Evolutionary conservation across 176 grass and related monocot genomes (phyloP).

Genomic region (Carex scoparia): DNA sequence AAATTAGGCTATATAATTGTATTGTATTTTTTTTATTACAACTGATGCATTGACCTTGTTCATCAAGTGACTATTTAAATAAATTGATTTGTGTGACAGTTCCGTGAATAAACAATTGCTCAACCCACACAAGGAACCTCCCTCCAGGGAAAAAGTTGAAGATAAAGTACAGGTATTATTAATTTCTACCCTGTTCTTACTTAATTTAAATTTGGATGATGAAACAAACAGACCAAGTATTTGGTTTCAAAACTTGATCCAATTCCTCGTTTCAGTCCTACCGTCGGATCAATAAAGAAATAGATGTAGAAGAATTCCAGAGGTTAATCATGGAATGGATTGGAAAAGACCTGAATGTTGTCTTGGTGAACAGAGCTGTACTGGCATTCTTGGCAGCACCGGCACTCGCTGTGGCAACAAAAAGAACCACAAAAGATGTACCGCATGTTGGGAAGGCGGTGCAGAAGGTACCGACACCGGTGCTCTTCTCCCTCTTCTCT

Average conservation of each 20-base stretch:
- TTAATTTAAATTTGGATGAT: neutral
- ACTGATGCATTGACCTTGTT: neutral
- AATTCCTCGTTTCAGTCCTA: constrained; percentile 24
- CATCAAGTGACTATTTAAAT: neutral
- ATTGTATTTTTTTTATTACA: neutral
- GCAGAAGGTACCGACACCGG: constrained; percentile 60
- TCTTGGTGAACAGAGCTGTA: constrained; percentile 48
- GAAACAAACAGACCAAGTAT: neutral
- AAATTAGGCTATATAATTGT: neutral
- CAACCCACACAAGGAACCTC: constrained; percentile 74
- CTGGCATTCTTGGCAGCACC: constrained; percentile 49
- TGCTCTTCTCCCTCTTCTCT: constrained; percentile 50
- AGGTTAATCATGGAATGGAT: constrained; percentile 52
- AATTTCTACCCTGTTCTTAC: neutral
- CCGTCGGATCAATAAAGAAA: neutral
- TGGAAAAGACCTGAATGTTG: constrained; percentile 39
- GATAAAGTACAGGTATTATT: constrained; percentile 24
- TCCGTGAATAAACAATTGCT: constrained; percentile 57
- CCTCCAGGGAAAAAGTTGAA: constrained; percentile 11
- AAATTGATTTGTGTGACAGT: constrained; percentile 19
- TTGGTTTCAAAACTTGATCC: neutral
- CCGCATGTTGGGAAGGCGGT: constrained; percentile 38
- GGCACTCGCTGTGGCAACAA: constrained; percentile 41
- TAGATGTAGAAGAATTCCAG: constrained; percentile 35
- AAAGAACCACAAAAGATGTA: constrained; percentile 40